Evolutionary conservation across 1,139 yeast species (phyloP), one percentile per base, ranked within the genome.

Genomic region (Pichia sp.): DNA sequence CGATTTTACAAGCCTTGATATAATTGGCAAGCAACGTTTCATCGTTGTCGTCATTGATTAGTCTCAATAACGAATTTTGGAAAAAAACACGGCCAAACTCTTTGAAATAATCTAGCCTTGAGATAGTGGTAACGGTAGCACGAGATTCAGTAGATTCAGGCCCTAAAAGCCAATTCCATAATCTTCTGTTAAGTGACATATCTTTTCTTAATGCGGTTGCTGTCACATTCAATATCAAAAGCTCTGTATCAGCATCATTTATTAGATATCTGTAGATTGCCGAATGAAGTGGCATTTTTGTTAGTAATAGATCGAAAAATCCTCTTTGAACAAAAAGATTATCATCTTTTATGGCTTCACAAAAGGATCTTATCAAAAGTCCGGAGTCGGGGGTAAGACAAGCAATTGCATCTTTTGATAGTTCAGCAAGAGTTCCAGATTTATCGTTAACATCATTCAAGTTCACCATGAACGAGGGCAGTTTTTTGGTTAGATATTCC

Each of bases 151-250:
- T 34, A 3, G 39, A 37, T 16, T 72, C 77, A 3, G 96, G 94
- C 0, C 97, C 97, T 39, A 90, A 64, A 8, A 92, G 66, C 94
- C 96, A 90, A 52, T 75, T 81, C 96, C 97, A 90, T 31, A 92
- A 69, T 54, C 99, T 73, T 61, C 97, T 72, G 60, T 92, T 94
- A 51, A 92, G 71, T 26, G 97, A 86, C 95, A 92, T 87, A 62
- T 92, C 99, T 54, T 81, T 81, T 39, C 82, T 77, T 43, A 88
- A 67, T 1, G 94, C 82, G 0, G 90, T 79, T 10, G 70, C 64
- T 40, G 86, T 73, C 33, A 92, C 85, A 6, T 81, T 69, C 61
- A 79, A 68, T 28, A 86, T 64, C 40, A 92, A 64, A 32, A 73
- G 57, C 49, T 77, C 73, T 46, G 75, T 72, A 53, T 86, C 95